A percentile compares a stretch with the other conserved stretches of the same genome.
phyloP scores from a whole-genome alignment of 2,329 filamentous ascomycete species.

The Tolypocladium amazonense region DNA sequence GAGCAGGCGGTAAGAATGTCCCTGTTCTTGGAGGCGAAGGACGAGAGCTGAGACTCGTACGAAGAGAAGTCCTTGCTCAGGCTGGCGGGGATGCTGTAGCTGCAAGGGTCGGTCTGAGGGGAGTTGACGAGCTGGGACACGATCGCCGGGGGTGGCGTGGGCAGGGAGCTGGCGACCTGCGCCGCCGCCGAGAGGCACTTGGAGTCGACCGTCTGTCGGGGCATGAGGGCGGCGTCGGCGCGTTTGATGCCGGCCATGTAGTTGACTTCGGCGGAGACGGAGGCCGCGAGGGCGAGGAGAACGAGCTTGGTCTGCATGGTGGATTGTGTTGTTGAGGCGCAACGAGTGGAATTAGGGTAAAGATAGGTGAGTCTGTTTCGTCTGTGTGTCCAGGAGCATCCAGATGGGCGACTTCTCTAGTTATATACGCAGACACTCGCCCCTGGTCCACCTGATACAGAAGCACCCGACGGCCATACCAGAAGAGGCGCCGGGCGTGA shows the following conservation, averaged over 20 bases:
- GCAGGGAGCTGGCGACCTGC: constrained; percentile 13
- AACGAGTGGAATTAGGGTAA: neutral
- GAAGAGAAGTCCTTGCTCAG: constrained; percentile 18
- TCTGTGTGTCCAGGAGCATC: neutral
- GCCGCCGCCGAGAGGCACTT: constrained; percentile 14
- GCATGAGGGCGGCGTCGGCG: constrained; percentile 8
- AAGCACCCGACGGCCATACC: neutral
- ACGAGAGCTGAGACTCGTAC: constrained; percentile 18
- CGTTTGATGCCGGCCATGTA: constrained; percentile 16
- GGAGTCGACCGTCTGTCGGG: constrained; percentile 12
- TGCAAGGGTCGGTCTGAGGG: constrained; percentile 20
- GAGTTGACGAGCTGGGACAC: constrained; percentile 11
- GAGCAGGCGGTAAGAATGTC: constrained; percentile 18
- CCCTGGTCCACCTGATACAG: neutral
- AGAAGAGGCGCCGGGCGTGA: neutral
- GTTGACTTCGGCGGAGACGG: constrained; percentile 14
- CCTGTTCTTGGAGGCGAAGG: constrained; percentile 19
- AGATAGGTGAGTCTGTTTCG: neutral
- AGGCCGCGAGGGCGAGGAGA: constrained; percentile 13
- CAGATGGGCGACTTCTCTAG: neutral
- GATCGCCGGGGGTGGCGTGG: constrained; percentile 20
- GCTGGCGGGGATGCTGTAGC: constrained; percentile 17
- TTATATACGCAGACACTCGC: neutral
- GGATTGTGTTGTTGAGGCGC: neutral
- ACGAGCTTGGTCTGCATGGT: constrained; percentile 18